Conservation (phyloP, 2,329 filamentous ascomycete genomes). For the Diplodia intermedia region DNA sequence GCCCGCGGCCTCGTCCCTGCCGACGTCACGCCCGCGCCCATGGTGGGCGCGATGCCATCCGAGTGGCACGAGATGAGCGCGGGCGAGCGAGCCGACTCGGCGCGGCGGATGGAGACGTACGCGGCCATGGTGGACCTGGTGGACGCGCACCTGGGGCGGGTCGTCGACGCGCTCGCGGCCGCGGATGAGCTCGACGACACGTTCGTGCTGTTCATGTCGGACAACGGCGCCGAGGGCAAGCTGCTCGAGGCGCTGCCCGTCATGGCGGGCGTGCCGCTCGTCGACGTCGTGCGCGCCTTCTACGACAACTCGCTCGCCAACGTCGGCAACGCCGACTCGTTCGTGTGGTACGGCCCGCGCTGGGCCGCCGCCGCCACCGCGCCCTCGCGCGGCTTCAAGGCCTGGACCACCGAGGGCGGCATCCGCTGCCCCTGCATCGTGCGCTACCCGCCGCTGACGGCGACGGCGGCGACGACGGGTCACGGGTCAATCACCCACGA, state of each 20-base stretch:
- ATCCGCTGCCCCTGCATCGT: constrained; percentile 31
- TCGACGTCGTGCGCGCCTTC: constrained; percentile 17
- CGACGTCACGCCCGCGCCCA: constrained; percentile 24
- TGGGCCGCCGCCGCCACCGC: constrained; percentile 30
- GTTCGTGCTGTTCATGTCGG: constrained; percentile 31
- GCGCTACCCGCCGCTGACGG: constrained; percentile 18
- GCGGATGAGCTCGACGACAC: constrained; percentile 32
- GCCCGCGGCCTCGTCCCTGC: constrained; percentile 19
- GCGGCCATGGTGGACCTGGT: constrained; percentile 32
- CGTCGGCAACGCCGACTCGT: constrained; percentile 24
- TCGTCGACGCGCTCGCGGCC: constrained; percentile 15
- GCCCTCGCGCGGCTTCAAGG: constrained; percentile 29
- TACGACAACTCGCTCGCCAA: constrained; percentile 32
- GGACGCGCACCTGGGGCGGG: constrained; percentile 15
- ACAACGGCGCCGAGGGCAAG: constrained; percentile 33
- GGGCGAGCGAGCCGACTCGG: constrained; percentile 17
- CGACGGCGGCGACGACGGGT: no score
- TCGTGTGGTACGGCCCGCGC: constrained; percentile 31
- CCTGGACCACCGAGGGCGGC: constrained; percentile 27
- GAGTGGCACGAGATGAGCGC: constrained; percentile 23
- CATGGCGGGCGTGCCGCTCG: constrained; percentile 28
- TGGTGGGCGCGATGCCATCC: background rate
- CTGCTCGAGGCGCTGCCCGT: constrained; percentile 27
- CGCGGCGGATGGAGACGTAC: constrained; percentile 30
- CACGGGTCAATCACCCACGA: constrained; percentile 5